Conservation (phyloP, 768 basidiomycete genomes). For the Chalciporus chontae region DNA sequence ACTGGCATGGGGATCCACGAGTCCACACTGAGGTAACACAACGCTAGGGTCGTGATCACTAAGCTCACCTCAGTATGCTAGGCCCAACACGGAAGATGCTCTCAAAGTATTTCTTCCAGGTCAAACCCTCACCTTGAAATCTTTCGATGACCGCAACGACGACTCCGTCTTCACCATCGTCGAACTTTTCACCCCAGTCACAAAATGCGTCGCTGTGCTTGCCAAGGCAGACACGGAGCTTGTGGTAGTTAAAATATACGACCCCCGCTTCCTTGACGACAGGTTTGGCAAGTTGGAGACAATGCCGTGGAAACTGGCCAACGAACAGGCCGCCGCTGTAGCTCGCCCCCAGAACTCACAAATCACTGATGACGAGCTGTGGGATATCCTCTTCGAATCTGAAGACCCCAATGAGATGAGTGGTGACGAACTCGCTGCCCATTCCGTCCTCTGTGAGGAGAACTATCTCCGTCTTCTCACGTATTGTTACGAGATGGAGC, state of each 20-base stretch:
- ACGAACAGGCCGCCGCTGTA: neutral
- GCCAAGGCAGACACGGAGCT: neutral
- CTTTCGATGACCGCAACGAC: neutral
- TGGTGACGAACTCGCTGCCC: neutral
- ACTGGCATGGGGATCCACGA: no score
- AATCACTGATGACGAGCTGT: neutral
- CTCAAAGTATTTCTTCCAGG: neutral
- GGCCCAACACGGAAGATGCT: conserved; percentile 1
- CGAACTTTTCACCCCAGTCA: no score
- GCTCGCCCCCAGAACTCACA: neutral
- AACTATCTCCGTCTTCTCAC: no score
- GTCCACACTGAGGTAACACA: no score
- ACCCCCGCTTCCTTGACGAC: conserved; percentile 5
- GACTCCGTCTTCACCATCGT: neutral
- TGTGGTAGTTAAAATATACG: conserved; percentile 4
- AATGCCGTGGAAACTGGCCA: neutral
- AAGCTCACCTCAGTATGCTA: no score
- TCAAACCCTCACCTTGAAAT: neutral
- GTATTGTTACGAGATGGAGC: no score
- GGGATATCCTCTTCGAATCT: neutral
- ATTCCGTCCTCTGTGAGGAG: no score
- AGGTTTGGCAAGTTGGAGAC: neutral
- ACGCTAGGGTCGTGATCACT: no score
- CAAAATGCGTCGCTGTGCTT: neutral
- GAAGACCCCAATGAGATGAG: neutral